Percentiles rank a stretch among this genome's conserved stretches.
Conservation (phyloP, 2,329 filamentous ascomycete genomes). For the Phialophora verrucosa region DNA sequence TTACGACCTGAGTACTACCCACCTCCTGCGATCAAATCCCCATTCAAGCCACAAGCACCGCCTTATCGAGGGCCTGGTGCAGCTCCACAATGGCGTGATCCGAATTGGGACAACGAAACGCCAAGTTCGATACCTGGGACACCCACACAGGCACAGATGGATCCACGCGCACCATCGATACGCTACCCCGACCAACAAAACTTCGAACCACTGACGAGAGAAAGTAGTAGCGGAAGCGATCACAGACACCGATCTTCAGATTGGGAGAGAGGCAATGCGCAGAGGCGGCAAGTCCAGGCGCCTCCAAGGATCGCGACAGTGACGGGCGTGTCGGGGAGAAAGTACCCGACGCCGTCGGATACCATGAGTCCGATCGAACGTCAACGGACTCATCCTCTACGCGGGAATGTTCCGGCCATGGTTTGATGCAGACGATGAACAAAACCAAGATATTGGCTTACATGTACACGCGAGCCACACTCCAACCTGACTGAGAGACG, state of each 20-base stretch:
- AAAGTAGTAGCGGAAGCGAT: constrained; percentile 37
- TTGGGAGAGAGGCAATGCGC: constrained; percentile 26
- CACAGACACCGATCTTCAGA: constrained; percentile 32
- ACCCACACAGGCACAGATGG: constrained; percentile 22
- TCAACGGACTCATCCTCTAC: constrained; percentile 28
- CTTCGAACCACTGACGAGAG: constrained; percentile 31
- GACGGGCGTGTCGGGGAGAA: constrained; percentile 37
- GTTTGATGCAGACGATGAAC: constrained; percentile 15
- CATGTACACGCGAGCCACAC: neutral
- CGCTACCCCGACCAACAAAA: constrained; percentile 29
- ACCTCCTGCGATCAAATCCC: constrained; percentile 30
- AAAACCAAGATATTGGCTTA: neutral
- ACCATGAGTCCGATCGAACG: constrained; percentile 34
- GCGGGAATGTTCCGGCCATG: constrained; percentile 28
- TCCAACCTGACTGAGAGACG: neutral
- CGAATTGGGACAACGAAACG: constrained; percentile 29
- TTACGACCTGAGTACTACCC: constrained; percentile 34
- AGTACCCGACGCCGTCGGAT: constrained; percentile 35
- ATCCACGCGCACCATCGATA: constrained; percentile 29
- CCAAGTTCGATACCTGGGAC: constrained; percentile 16
- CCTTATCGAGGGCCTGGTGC: constrained; percentile 23
- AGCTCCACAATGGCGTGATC: constrained; percentile 31
- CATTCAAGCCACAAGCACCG: constrained; percentile 19
- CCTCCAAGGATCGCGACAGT: constrained; percentile 33
- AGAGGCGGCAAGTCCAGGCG: constrained; percentile 22